Base-by-base conservation (phyloP, 257 asterid species). In the Rubia yunnanensis region DNA sequence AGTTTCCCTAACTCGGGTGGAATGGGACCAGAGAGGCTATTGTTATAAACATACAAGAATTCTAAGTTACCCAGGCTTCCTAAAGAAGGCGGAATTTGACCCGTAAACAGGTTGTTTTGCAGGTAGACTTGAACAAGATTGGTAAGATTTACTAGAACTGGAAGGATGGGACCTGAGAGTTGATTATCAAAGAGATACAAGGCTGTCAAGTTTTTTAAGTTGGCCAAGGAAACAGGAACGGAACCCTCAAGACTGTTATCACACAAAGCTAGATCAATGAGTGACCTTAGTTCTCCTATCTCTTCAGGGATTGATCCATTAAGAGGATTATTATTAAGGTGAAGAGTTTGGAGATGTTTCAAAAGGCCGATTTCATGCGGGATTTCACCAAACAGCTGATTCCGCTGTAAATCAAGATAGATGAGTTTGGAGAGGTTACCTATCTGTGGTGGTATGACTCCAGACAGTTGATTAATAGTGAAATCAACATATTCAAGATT, bases 401-500 rank as follows among this genome's bases (percentile, higher is more conserved):
- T 72, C 10, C 15, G 18, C 0, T 67, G 54, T 56, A 76, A 38
- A 56, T 70, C 71, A 30, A 70, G 66, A 38, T 48, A 44, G 27
- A 22, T 10, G 52, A 74, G 75, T 22, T 64, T 70, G 61, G 74
- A n/a, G 53, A 74, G 69, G 32, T 65, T 74, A 2, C 75, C 75
- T 2, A 74, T 64, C 48, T 69, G 64, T 15, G 68, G 71, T 0
- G 79, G 57, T 46, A 58, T 59, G 48, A 22, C 60, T 15, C 80
- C 74, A 59, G 64, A 72, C 28, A 76, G 34, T 0, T 67, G 27
- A n/a, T 78, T 78, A 13, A 24, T 7, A 4, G 57, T 32, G 17
- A 74, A 10, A 63, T 74, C 82, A 26, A 78, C 52, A 52, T 39
- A 41, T 10, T 67, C 65, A 14, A 78, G 65, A 78, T 74, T 63